Evolutionary conservation across 306 rosid species (phyloP).

Genomic region (Argentina anserina): DNA sequence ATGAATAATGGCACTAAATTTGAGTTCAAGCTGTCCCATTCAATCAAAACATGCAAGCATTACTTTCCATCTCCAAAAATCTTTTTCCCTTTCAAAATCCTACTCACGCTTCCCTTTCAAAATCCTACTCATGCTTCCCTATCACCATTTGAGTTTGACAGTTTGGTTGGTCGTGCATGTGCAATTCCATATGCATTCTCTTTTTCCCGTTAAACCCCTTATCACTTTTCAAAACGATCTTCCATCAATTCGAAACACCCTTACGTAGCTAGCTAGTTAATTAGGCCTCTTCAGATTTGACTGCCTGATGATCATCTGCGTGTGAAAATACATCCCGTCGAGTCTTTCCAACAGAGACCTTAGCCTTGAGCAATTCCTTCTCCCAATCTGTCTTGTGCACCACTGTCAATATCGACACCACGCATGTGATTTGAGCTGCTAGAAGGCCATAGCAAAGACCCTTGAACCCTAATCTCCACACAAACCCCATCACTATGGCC

Average conservation of each 20-base stretch:
- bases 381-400: conserved; percentile 32
- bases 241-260: neutral
- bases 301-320: neutral
- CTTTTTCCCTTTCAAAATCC: neutral
- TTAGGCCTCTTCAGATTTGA: conserved; percentile 11
- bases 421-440: conserved; percentile 35
- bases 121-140: neutral
- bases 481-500: conserved; percentile 27
- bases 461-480: conserved; percentile 25
- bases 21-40: neutral
- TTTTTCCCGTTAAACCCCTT: neutral
- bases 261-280: neutral
- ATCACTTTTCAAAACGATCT: neutral
- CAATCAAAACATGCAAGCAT: neutral
- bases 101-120: no score
- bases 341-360: conserved; percentile 15
- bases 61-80: neutral
- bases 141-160: neutral
- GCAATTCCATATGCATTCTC: neutral
- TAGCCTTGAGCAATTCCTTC: conserved; percentile 22
- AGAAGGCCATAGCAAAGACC: conserved; percentile 40
- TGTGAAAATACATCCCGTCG: conserved; percentile 1
- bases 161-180: neutral
- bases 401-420: conserved; percentile 24
- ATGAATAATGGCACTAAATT: neutral